A percentile compares a stretch with the other conserved stretches of the same genome.
Evolutionary conservation across 345 rosid genomes (phyloP).

Genomic region (Eucalyptus sideroxylon): DNA sequence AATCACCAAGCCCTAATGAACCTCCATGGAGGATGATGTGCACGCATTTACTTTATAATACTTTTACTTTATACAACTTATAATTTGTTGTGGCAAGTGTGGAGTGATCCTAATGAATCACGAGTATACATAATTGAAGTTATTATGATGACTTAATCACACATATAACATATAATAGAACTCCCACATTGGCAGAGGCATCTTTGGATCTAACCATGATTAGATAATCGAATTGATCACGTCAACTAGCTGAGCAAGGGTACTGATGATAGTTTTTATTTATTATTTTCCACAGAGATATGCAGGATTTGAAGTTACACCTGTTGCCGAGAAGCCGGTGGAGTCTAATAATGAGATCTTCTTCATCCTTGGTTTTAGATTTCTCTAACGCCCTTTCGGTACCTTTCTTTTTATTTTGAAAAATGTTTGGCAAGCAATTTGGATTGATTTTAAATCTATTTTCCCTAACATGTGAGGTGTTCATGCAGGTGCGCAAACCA

Average conservation of each 20-base stretch:
- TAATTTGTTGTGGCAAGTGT: neutral
- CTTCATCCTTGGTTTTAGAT: constrained; percentile 16
- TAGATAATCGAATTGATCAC: neutral
- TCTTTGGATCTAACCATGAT: neutral
- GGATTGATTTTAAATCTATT: too few species aligned
- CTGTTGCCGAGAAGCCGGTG: constrained; percentile 20
- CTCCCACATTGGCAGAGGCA: neutral
- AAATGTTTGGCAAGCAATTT: too few species aligned
- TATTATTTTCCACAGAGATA: neutral
- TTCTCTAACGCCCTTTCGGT: too few species aligned
- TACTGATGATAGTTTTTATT: neutral
- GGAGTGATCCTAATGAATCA: neutral
- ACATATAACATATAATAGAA: neutral
- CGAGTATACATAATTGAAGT: neutral
- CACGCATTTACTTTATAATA: neutral
- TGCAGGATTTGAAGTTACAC: neutral
- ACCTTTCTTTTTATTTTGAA: too few species aligned
- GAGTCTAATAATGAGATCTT: constrained; percentile 9
- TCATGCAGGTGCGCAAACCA: too few species aligned
- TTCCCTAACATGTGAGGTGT: too few species aligned
- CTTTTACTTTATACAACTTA: neutral
- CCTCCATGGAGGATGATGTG: neutral
- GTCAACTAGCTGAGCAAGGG: neutral
- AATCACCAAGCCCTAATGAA: neutral
- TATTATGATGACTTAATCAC: neutral